phyloP scores from a whole-genome alignment of 352 stramenopile genomes.

The Globisporangium orthogonon region DNA sequence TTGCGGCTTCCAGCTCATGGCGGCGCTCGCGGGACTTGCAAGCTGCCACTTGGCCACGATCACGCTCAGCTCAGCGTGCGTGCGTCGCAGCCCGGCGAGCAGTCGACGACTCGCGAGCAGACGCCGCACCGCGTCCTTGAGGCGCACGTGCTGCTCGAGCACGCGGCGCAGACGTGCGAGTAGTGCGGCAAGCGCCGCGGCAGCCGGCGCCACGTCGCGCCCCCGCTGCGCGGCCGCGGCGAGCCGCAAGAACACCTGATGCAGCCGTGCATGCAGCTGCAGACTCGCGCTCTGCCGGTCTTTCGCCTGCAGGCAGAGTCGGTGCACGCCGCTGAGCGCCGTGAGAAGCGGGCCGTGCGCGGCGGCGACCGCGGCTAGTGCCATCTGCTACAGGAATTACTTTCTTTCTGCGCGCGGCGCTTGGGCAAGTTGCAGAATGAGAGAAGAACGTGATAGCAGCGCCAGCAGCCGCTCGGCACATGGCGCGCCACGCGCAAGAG shows the following conservation, averaged over 20 bases:
- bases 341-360: slow-evolving; percentile 29
- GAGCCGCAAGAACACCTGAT: slow-evolving; percentile 43
- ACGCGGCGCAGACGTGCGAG: slow-evolving; percentile 35
- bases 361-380: slow-evolving; percentile 13
- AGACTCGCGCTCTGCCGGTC: slow-evolving; percentile 37
- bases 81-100: slow-evolving; percentile 23
- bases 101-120: slow-evolving; percentile 37
- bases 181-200: slow-evolving; percentile 28
- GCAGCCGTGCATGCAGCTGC: slow-evolving; percentile 38
- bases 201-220: not conserved
- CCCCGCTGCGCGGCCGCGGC: slow-evolving; percentile 22
- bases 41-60: slow-evolving; percentile 24
- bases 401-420: too few species aligned
- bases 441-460: too few species aligned
- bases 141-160: slow-evolving; percentile 34
- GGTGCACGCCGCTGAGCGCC: slow-evolving; percentile 28
- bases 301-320: slow-evolving; percentile 32
- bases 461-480: too few species aligned
- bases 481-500: too few species aligned
- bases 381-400: too few species aligned
- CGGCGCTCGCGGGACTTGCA: slow-evolving; percentile 18
- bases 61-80: slow-evolving; percentile 36
- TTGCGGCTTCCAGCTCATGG: slow-evolving; percentile 44
- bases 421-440: too few species aligned
- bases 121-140: slow-evolving; percentile 28